A percentile compares a stretch with the other conserved stretches of the same genome.
Evolutionary conservation across 2,329 filamentous ascomycete genomes (phyloP).

Genomic region (Dendryphion nanum): DNA sequence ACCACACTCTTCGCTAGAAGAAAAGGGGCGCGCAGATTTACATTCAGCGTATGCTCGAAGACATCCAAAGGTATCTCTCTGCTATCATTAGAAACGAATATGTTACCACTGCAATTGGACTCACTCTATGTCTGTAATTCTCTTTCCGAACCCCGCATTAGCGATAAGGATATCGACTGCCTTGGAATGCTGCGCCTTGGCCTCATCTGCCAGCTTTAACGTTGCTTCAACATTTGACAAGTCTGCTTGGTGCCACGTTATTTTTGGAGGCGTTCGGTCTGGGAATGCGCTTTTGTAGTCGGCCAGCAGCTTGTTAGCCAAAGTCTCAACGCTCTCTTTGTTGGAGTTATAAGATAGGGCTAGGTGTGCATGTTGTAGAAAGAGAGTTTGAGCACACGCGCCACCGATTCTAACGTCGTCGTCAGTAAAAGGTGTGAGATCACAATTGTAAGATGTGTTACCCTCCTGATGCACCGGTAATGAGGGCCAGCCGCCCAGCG

Average conservation of each 20-base stretch:
- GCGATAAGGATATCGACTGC: slow-evolving; percentile 63
- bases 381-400: slow-evolving; percentile 58
- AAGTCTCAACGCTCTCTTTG: slow-evolving; percentile 44
- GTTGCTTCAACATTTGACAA: slow-evolving; percentile 56
- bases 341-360: slow-evolving; percentile 60
- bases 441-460: slow-evolving; percentile 29
- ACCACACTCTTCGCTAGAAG: slow-evolving; percentile 60
- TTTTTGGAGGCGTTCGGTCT: slow-evolving; percentile 30
- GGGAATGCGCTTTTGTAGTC: slow-evolving; percentile 16
- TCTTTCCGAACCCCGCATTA: slow-evolving; percentile 66
- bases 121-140: slow-evolving; percentile 47
- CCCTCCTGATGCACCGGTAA: slow-evolving; percentile 63
- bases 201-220: slow-evolving; percentile 54
- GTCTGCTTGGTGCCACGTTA: slow-evolving; percentile 60
- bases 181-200: slow-evolving; percentile 53
- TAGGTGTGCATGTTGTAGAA: slow-evolving; percentile 51
- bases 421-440: background rate
- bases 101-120: slow-evolving; percentile 21
- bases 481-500: slow-evolving; percentile 54
- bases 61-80: slow-evolving; percentile 62
- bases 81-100: slow-evolving; percentile 28
- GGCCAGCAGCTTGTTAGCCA: slow-evolving; percentile 45
- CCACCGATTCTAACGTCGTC: slow-evolving; percentile 56
- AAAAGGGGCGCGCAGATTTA: slow-evolving; percentile 64
- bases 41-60: slow-evolving; percentile 61